Evolutionary conservation across 768 basidiomycete species (phyloP), one percentile per base, ranked within the genome.

Genomic region (Auricularia auricula-judae): DNA sequence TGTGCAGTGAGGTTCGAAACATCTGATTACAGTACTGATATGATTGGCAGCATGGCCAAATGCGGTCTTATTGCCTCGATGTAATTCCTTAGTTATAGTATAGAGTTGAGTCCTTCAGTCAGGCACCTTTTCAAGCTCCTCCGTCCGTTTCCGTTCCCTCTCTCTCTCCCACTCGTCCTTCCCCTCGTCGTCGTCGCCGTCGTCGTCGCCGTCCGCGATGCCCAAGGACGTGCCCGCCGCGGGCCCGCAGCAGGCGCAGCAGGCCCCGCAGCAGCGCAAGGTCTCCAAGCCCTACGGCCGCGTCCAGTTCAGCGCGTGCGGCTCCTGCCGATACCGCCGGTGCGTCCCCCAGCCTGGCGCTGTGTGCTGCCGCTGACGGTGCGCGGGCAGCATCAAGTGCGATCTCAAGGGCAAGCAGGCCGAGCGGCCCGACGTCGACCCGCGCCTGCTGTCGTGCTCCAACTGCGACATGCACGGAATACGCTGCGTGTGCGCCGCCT

Each of bases 261-360:
- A 44, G 11, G 43, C 43, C 43, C 43, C 47, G 10, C 47, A 21
- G 47, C 39, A 42, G 39, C 39, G 39, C 39, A 42, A 42, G 39
- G 39, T 14, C 39, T 42, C 18, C 47, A 51, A 51, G 47, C 47
- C 47, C 11, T 51, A 51, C 47, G 47, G 21, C 18, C 47, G 47
- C 14, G 47, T 51, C 47, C 91, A 96, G 69, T 92, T 91, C 75
- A 90, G 89, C n/a, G 93, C 93, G 7, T 96, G 94, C 72, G 92
- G 92, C 65, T 91, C 92, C 36, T 97, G 94, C 75, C 86, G 92
- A 66, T 91, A 91, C 85, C 77, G 94, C 73, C 84, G 94, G 87
- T 88, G 62, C 44, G 76, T 23, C 64, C 61, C 54, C 16, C 43
- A 59, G 61, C 64, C 69, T 63, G 58, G 47, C 47, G 47, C 71